phyloP scores from a whole-genome alignment of 139 green algal genomes.

The Tetraselmis chui region DNA sequence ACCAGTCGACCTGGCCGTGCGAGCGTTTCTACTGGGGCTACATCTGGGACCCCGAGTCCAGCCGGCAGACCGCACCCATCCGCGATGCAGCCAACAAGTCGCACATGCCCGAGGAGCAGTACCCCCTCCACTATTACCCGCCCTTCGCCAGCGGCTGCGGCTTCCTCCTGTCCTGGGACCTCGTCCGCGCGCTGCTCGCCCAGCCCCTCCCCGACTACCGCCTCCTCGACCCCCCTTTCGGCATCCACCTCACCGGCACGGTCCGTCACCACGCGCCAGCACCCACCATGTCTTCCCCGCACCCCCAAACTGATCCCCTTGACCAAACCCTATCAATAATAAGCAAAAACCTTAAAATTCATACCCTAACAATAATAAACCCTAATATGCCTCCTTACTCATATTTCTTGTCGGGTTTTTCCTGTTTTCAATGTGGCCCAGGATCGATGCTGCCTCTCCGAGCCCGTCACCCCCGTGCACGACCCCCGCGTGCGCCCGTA shows the following conservation, averaged over 20 bases:
- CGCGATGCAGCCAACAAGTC: slow-evolving; percentile 56
- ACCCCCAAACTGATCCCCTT: too few relatives aligned
- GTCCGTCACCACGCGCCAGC: too few relatives aligned
- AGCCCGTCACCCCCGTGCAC: slow-evolving; percentile 43
- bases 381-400: too few relatives aligned
- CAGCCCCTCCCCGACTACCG: slow-evolving; percentile 50
- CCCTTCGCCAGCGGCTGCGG: slow-evolving; percentile 55
- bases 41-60: slow-evolving; percentile 46
- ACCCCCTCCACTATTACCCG: slow-evolving; percentile 51
- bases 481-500: slow-evolving; percentile 51
- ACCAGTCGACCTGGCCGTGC: neutral
- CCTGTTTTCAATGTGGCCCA: too few relatives aligned
- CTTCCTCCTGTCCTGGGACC: slow-evolving; percentile 50
- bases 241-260: slow-evolving; percentile 51
- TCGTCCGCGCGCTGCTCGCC: slow-evolving; percentile 35
- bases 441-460: neutral
- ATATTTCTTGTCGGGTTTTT: too few relatives aligned
- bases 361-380: too few relatives aligned
- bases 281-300: too few relatives aligned
- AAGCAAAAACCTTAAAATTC: too few relatives aligned
- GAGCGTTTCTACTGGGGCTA: slow-evolving; percentile 56
- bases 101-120: slow-evolving; percentile 50
- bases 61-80: slow-evolving; percentile 38
- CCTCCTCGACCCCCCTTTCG: slow-evolving; percentile 56
- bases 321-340: too few relatives aligned